Conservation (phyloP, 148 eudicot species). For the Vaccinium macrocarpon region DNA sequence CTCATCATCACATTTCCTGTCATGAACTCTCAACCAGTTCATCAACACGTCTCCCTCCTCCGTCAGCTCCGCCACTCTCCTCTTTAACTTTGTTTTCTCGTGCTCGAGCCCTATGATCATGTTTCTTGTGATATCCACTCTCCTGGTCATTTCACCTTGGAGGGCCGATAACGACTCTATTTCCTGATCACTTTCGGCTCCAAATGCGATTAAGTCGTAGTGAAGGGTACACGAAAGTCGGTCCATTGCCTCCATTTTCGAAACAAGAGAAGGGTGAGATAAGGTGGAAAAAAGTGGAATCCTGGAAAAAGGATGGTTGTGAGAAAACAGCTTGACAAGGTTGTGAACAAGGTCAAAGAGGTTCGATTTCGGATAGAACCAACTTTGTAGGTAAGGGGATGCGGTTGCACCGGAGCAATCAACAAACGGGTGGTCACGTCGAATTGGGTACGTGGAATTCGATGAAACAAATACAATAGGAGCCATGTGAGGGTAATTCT, state of each 20-base stretch:
- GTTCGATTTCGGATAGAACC: conserved; percentile 29
- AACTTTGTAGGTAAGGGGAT: conserved; percentile 26
- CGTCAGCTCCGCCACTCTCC: conserved; percentile 20
- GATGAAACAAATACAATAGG: conserved; percentile 35
- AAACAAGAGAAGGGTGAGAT: conserved; percentile 20
- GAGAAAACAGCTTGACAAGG: conserved; percentile 31
- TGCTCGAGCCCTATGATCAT: conserved; percentile 16
- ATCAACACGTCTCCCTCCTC: conserved; percentile 24
- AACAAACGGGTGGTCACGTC: conserved; percentile 31
- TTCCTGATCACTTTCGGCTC: conserved; percentile 20
- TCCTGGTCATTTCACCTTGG: conserved; percentile 23
- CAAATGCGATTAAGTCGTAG: conserved; percentile 22
- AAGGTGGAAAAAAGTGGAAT: background rate
- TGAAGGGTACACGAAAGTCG: conserved; percentile 23
- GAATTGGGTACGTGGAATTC: conserved; percentile 18
- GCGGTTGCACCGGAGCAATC: conserved; percentile 39
- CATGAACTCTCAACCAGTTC: conserved; percentile 34
- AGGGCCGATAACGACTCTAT: conserved; percentile 12
- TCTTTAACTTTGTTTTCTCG: conserved; percentile 25
- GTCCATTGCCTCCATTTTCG: conserved; percentile 40
- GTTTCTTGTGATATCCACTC: conserved; percentile 15
- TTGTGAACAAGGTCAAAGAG: conserved; percentile 33
- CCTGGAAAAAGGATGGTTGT: conserved; percentile 27
- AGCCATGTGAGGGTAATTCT: conserved; percentile 37
- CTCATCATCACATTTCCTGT: background rate